phyloP scores from a whole-genome alignment of 23 red algal genomes.

The Pyropia yezoensis region DNA sequence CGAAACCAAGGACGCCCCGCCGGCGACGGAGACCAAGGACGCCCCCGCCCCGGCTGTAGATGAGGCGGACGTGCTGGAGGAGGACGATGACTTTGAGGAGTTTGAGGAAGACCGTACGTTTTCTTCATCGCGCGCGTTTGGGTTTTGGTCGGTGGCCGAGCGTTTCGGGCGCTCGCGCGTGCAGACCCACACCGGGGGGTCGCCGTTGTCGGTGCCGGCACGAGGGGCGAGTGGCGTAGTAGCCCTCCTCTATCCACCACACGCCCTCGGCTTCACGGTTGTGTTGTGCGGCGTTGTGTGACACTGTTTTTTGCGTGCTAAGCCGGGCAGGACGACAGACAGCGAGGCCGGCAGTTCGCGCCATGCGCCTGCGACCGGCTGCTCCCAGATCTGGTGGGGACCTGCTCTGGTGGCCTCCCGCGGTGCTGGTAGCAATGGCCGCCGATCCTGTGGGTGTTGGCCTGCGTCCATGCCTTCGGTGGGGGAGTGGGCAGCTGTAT shows the following conservation, averaged over 20 bases:
- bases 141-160: too few relatives aligned
- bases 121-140: neutral
- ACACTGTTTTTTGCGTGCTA: too few relatives aligned
- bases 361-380: neutral
- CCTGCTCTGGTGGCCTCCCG: neutral
- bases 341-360: neutral
- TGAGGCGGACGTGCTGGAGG: conserved; percentile 68
- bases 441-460: too few relatives aligned
- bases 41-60: neutral
- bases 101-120: conserved; percentile 84
- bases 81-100: conserved; percentile 92
- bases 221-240: too few relatives aligned
- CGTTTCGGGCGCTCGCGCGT: too few relatives aligned
- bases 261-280: too few relatives aligned
- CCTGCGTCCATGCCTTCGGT: too few relatives aligned
- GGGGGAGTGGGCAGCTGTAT: too few relatives aligned
- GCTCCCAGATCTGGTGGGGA: neutral
- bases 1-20: neutral
- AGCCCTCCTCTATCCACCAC: too few relatives aligned
- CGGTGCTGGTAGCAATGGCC: neutral
- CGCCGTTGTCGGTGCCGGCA: too few relatives aligned
- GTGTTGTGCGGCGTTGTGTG: too few relatives aligned
- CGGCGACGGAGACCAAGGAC: neutral
- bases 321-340: neutral
- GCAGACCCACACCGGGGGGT: too few relatives aligned